Percentiles rank a stretch among this genome's conserved stretches.
Evolutionary conservation across 2,329 filamentous ascomycete species (phyloP).

Genomic region (Trichophyton rubrum): DNA sequence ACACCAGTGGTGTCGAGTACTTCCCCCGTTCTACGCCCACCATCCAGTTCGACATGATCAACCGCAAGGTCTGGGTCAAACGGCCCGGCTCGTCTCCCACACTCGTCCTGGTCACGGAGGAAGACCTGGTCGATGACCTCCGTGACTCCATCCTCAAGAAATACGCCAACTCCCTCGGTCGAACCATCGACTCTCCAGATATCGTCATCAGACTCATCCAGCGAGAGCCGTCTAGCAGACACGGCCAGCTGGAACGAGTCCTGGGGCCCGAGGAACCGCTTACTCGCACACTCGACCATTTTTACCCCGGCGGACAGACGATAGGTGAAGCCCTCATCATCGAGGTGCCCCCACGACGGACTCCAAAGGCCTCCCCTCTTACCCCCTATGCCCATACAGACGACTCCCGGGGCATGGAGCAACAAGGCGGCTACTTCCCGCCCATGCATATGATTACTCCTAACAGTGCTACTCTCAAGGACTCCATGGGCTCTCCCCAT

Average conservation of each 20-base stretch:
- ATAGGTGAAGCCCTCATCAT: constrained; percentile 86
- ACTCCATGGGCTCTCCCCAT: constrained; percentile 31
- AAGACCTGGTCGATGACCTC: constrained; percentile 88
- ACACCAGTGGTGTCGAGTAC: constrained; percentile 16
- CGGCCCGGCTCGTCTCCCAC: constrained; percentile 76
- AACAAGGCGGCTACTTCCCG: constrained; percentile 74
- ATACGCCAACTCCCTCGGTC: constrained; percentile 84
- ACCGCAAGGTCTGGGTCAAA: constrained; percentile 86
- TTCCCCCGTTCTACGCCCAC: constrained; percentile 12
- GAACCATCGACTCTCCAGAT: constrained; percentile 81
- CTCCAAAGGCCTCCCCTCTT: constrained; percentile 68
- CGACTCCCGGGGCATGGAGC: constrained; percentile 42
- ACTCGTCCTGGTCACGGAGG: constrained; percentile 69
- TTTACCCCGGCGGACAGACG: constrained; percentile 74
- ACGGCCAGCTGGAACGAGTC: constrained; percentile 47
- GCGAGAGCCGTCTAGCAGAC: constrained; percentile 43
- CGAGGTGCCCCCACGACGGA: constrained; percentile 55
- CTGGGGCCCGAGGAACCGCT: constrained; percentile 82
- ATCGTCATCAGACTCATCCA: constrained; percentile 64
- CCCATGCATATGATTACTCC: constrained; percentile 46
- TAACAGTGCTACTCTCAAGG: constrained; percentile 27
- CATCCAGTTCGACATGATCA: constrained; percentile 24
- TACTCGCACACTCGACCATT: constrained; percentile 61
- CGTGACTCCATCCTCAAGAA: constrained; percentile 85
- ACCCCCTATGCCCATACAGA: constrained; percentile 43